A percentile compares a stretch with the other conserved stretches of the same genome.
Evolutionary conservation across 345 rosid species (phyloP).

Genomic region (Trapa incisa): DNA sequence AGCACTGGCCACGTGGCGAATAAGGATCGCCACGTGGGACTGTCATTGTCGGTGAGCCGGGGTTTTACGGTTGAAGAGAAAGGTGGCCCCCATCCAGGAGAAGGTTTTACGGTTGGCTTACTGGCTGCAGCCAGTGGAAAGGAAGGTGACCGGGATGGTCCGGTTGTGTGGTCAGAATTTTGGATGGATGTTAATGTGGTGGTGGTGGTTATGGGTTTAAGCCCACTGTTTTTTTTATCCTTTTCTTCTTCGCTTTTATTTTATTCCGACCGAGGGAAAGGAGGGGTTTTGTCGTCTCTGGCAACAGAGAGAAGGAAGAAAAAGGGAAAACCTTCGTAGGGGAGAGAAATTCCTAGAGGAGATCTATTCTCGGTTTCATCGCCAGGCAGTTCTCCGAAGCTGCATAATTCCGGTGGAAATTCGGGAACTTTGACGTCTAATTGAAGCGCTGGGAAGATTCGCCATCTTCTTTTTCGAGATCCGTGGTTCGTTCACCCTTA

Average conservation of each 20-base stretch:
- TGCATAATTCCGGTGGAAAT: background rate
- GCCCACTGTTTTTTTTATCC: constrained; percentile 9
- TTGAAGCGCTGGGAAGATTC: background rate
- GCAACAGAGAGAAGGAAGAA: background rate
- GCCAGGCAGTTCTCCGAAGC: background rate
- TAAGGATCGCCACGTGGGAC: too few species aligned
- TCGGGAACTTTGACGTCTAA: background rate
- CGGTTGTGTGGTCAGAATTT: constrained; percentile 28
- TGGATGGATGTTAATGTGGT: background rate
- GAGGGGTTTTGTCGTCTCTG: constrained; percentile 28
- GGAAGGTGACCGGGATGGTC: constrained; percentile 13
- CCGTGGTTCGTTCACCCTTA: background rate
- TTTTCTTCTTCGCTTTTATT: too few species aligned
- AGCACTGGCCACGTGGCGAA: too few species aligned
- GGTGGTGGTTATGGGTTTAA: constrained; percentile 33
- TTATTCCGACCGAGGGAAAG: too few species aligned
- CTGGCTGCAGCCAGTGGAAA: constrained; percentile 28
- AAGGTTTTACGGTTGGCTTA: constrained; percentile 8
- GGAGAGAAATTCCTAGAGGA: background rate
- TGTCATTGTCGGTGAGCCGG: too few species aligned
- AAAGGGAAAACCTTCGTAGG: background rate
- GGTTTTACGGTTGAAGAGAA: too few species aligned
- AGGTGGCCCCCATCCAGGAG: too few species aligned
- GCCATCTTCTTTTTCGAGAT: background rate
- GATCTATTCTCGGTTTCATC: background rate